Evolutionary conservation across 805 yeast species (phyloP).

Genomic region (Jamesozyma spencerorum): DNA sequence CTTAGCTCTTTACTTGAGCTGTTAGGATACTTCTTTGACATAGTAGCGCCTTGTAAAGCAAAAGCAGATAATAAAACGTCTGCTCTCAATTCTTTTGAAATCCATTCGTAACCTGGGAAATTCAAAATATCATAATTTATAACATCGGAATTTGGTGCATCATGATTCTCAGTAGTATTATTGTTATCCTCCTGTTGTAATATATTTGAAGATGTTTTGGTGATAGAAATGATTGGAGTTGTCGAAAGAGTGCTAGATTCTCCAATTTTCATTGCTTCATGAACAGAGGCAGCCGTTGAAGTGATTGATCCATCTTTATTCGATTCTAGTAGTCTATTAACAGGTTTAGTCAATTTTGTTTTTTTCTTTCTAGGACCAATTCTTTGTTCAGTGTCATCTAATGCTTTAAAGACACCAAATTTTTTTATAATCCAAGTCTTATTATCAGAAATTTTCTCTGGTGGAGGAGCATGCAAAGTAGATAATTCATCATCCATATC

Average conservation of each 20-base stretch:
- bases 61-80: constrained; percentile 70
- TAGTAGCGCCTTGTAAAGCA: constrained; percentile 35
- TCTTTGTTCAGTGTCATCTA: constrained; percentile 15
- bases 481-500: constrained; percentile 68
- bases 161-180: too few relatives aligned
- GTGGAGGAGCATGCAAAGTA: constrained; percentile 38
- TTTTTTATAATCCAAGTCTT: constrained; percentile 60
- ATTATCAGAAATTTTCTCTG: constrained; percentile 32
- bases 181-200: too few relatives aligned
- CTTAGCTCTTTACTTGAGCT: not conserved
- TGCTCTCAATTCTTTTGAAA: constrained; percentile 59
- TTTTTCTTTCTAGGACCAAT: constrained; percentile 11
- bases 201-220: too few relatives aligned
- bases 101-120: constrained; percentile 35
- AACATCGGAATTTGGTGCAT: not conserved
- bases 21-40: not conserved
- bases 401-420: constrained; percentile 60
- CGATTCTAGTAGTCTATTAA: too few relatives aligned
- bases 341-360: constrained; percentile 1
- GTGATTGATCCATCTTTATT: too few relatives aligned
- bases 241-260: too few relatives aligned
- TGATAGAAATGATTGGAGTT: too few relatives aligned
- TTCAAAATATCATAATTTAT: constrained; percentile 1
- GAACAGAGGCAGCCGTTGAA: too few relatives aligned
- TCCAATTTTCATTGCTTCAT: too few relatives aligned